A percentile compares a stretch with the other conserved stretches of the same genome.
phyloP scores from a whole-genome alignment of 2,329 filamentous ascomycete genomes.

The Neurospora sp. region DNA sequence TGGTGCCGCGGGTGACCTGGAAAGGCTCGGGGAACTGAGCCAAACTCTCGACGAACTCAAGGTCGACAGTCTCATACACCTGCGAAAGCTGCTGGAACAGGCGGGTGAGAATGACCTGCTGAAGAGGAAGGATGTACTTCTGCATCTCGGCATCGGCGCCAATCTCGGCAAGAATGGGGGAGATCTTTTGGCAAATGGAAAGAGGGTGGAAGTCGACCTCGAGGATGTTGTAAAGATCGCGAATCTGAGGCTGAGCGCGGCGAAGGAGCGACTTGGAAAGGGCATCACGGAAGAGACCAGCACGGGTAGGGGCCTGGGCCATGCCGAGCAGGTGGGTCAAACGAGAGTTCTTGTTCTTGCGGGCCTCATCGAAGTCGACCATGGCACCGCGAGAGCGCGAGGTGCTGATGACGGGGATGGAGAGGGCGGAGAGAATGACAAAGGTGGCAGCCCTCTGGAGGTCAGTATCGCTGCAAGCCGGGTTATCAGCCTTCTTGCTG shows the following conservation, averaged over 20 bases:
- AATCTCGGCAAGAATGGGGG: constrained; percentile 88
- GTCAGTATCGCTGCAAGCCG: constrained; percentile 77
- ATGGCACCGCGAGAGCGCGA: constrained; percentile 90
- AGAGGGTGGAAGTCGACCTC: constrained; percentile 98
- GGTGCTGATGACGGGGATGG: constrained; percentile 99
- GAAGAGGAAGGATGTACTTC: constrained; percentile 88
- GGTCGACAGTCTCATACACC: constrained; percentile 95
- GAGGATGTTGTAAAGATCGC: constrained; percentile 95
- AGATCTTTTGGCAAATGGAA: constrained; percentile 98
- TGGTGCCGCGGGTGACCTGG: constrained; percentile 79
- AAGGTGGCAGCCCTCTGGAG: constrained; percentile 93
- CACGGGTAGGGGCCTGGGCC: constrained; percentile 78
- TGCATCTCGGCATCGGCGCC: constrained; percentile 92
- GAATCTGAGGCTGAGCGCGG: constrained; percentile 87
- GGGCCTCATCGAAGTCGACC: constrained; percentile 91
- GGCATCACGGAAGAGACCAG: constrained; percentile 89
- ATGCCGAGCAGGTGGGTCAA: constrained; percentile 94
- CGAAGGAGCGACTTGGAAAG: constrained; percentile 90
- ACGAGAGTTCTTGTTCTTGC: constrained; percentile 98
- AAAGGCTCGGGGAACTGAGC: constrained; percentile 95
- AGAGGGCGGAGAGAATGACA: constrained; percentile 84
- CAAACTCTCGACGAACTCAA: constrained; percentile 85
- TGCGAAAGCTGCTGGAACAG: constrained; percentile 98
- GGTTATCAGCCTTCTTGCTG: constrained; percentile 90
- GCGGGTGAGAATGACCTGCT: constrained; percentile 96